phyloP scores from a whole-genome alignment of 2,329 filamentous ascomycete species.

The Diplodia intermedia region DNA sequence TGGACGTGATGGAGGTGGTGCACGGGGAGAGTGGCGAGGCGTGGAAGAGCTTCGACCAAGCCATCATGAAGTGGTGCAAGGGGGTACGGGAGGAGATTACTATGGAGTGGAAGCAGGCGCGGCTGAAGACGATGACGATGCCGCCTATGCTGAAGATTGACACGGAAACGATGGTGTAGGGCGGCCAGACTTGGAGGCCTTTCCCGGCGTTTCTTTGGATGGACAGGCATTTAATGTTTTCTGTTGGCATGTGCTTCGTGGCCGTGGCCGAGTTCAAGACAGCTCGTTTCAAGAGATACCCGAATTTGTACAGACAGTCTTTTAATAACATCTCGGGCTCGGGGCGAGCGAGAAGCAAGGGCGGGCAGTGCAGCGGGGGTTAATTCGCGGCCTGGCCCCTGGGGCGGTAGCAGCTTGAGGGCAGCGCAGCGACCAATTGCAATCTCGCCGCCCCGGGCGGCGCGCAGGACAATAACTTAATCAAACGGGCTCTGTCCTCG shows the following conservation, averaged over 20 bases:
- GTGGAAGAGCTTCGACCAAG: conserved; percentile 84
- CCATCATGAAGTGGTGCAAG: conserved; percentile 82
- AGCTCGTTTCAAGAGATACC: conserved; percentile 30
- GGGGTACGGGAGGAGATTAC: conserved; percentile 84
- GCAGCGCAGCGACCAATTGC: conserved; percentile 30
- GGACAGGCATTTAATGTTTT: conserved; percentile 21
- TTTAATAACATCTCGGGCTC: conserved; percentile 24
- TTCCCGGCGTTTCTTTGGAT: conserved; percentile 26
- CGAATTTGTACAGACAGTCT: conserved; percentile 22
- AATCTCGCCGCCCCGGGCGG: conserved; percentile 27
- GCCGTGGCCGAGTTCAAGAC: conserved; percentile 21
- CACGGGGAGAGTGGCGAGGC: conserved; percentile 72
- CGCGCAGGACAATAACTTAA: conserved; percentile 27
- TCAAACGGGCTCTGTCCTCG: conserved; percentile 30
- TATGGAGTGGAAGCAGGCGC: conserved; percentile 67
- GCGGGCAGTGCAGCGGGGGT: conserved; percentile 25
- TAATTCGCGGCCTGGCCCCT: conserved; percentile 26
- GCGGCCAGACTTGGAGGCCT: conserved; percentile 6
- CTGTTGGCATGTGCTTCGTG: conserved; percentile 19
- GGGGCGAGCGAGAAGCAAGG: conserved; percentile 20
- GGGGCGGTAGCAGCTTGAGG: conserved; percentile 23
- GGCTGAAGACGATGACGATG: conserved; percentile 41
- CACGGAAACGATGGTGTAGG: conserved; percentile 22
- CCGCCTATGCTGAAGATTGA: conserved; percentile 51
- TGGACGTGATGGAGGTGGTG: conserved; percentile 88